Percentiles rank a stretch among this genome's conserved stretches.
These are phyloP conservation scores for Amanita rubescens DNA, from an alignment of 768 basidiomycete species.

Conservation along the genomic window DNA sequence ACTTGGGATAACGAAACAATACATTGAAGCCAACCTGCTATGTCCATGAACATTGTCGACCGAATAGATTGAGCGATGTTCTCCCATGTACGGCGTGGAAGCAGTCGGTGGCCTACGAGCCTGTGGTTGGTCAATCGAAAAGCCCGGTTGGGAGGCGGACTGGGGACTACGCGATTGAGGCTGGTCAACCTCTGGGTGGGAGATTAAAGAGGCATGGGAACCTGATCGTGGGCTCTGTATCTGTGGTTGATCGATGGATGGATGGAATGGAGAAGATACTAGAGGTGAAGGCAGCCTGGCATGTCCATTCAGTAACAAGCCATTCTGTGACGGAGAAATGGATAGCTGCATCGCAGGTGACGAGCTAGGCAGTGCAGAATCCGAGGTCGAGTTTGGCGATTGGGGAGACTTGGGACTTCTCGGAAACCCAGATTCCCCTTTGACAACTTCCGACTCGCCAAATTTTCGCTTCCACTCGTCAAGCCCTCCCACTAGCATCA, in stretches of 20 bases:
- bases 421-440: constrained; percentile 8
- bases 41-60: constrained; percentile 1
- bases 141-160: constrained; percentile 1
- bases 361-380: neutral
- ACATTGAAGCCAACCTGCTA: constrained; percentile 5
- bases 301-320: constrained; percentile 9
- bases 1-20: neutral
- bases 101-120: constrained; percentile 14
- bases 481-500: constrained; percentile 80
- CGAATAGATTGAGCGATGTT: constrained; percentile 10
- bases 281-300: constrained; percentile 2
- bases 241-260: neutral
- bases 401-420: constrained; percentile 19
- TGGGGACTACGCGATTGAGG: neutral
- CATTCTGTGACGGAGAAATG: neutral
- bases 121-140: neutral
- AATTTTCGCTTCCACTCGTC: constrained; percentile 69
- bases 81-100: constrained; percentile 8
- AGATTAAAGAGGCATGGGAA: neutral
- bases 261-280: neutral
- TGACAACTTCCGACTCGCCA: constrained; percentile 28
- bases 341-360: neutral
- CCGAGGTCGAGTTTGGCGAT: neutral
- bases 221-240: constrained; percentile 8
- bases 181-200: neutral